A percentile compares a stretch with the other conserved stretches of the same genome.
Conservation (phyloP, 371 early-diverging fungal genomes). For the Mortierella sp. region DNA sequence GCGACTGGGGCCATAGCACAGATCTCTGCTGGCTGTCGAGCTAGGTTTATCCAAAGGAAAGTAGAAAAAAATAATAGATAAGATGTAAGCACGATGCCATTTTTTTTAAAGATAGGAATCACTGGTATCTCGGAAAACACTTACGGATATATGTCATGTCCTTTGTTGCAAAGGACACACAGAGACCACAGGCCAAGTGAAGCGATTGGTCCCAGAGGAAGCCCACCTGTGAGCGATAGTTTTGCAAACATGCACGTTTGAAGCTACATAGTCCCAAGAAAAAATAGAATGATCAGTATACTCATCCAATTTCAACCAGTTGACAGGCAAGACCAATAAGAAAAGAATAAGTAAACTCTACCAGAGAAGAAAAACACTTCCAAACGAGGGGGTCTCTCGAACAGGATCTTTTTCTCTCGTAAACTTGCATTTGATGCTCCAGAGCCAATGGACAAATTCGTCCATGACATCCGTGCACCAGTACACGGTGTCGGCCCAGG, state of each 20-base stretch:
- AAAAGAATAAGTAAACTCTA: neutral
- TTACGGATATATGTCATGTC: constrained; percentile 49
- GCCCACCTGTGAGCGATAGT: constrained; percentile 53
- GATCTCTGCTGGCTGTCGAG: constrained; percentile 56
- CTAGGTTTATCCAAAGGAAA: constrained; percentile 11
- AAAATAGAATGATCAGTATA: neutral
- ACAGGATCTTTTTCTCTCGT: constrained; percentile 53
- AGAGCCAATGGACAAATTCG: constrained; percentile 39
- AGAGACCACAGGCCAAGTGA: constrained; percentile 60
- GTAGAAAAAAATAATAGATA: neutral
- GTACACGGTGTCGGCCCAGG: constrained; percentile 24
- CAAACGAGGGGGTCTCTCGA: constrained; percentile 52
- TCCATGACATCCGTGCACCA: constrained; percentile 42
- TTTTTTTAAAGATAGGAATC: no score
- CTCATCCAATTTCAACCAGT: no score
- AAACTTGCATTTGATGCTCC: constrained; percentile 48
- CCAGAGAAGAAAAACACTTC: constrained; percentile 49
- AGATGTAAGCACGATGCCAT: no score
- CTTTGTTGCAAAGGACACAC: constrained; percentile 49
- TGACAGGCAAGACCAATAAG: neutral
- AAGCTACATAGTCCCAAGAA: constrained; percentile 20
- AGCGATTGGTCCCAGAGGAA: constrained; percentile 62
- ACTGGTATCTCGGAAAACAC: no score
- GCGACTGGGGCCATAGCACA: constrained; percentile 55
- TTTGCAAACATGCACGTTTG: constrained; percentile 57